Conservation (phyloP, 345 rosid species). For the Ceriops decandra region DNA sequence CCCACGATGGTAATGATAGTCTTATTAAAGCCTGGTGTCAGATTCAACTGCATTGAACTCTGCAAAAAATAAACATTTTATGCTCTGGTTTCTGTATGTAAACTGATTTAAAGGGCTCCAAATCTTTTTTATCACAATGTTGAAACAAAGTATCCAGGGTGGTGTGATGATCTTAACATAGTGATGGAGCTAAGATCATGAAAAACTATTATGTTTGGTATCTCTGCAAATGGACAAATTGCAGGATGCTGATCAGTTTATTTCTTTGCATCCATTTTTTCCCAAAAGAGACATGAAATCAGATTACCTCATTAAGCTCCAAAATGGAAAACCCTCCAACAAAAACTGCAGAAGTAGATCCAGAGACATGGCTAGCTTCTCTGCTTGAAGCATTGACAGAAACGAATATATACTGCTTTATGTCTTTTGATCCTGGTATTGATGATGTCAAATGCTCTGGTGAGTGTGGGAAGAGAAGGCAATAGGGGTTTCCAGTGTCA, state of each 20-base stretch:
- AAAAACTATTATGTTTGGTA: neutral
- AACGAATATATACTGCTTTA: conserved; percentile 54
- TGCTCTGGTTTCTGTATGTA: neutral
- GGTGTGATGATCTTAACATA: neutral
- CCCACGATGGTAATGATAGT: conserved; percentile 63
- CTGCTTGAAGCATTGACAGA: conserved; percentile 53
- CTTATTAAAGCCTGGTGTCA: conserved; percentile 60
- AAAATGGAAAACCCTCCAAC: conserved; percentile 80
- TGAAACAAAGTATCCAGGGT: neutral
- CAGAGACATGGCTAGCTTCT: conserved; percentile 55
- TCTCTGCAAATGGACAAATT: neutral
- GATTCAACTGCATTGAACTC: conserved; percentile 53
- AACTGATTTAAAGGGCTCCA: conserved; percentile 3
- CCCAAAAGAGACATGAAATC: neutral
- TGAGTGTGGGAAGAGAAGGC: conserved; percentile 85
- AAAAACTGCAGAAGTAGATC: conserved; percentile 80
- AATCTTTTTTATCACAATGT: neutral
- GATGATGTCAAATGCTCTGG: conserved; percentile 82
- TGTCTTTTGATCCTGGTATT: conserved; percentile 44
- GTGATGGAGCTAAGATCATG: neutral
- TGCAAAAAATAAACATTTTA: conserved; percentile 27
- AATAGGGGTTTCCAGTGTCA: conserved; percentile 47
- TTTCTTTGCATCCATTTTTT: neutral
- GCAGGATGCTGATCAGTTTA: neutral
- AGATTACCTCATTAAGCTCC: conserved; percentile 62